Percentiles rank a stretch among this genome's conserved stretches.
Conservation (phyloP, 345 rosid species). For the Litchi chinensis region DNA sequence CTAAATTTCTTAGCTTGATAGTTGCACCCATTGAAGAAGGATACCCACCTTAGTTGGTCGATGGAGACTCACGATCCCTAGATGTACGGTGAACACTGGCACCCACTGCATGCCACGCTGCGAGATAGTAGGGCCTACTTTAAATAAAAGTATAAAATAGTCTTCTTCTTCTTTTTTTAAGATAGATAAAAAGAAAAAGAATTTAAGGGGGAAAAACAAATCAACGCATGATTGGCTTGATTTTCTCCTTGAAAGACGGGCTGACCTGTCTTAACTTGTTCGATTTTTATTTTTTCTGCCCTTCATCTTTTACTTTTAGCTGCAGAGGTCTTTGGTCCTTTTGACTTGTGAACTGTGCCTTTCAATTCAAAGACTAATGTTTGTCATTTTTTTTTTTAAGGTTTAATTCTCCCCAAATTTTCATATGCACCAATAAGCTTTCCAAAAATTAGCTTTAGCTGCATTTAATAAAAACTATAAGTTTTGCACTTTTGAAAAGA, state of each 20-base stretch:
- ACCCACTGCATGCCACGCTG: background rate
- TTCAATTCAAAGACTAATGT: background rate
- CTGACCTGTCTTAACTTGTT: background rate
- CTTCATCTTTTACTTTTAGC: background rate
- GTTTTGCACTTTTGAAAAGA: too few relatives aligned
- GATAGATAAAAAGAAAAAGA: background rate
- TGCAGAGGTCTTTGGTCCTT: background rate
- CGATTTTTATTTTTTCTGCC: background rate
- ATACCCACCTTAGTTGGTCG: background rate
- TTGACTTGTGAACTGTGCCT: background rate
- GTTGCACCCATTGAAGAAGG: background rate
- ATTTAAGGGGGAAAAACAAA: too few relatives aligned
- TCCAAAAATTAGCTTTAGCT: background rate
- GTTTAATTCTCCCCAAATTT: too few relatives aligned
- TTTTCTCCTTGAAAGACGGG: conserved; percentile 17
- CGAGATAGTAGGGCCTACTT: background rate
- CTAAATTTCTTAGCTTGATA: background rate
- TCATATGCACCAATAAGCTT: background rate
- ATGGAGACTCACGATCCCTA: background rate
- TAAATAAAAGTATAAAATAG: background rate
- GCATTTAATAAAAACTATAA: background rate
- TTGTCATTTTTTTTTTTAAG: background rate
- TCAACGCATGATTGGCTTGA: background rate
- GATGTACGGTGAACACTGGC: background rate
- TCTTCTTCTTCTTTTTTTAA: too few relatives aligned